Base-by-base conservation (phyloP, 169 alveolate species). In the Sarcocystis neurona region DNA sequence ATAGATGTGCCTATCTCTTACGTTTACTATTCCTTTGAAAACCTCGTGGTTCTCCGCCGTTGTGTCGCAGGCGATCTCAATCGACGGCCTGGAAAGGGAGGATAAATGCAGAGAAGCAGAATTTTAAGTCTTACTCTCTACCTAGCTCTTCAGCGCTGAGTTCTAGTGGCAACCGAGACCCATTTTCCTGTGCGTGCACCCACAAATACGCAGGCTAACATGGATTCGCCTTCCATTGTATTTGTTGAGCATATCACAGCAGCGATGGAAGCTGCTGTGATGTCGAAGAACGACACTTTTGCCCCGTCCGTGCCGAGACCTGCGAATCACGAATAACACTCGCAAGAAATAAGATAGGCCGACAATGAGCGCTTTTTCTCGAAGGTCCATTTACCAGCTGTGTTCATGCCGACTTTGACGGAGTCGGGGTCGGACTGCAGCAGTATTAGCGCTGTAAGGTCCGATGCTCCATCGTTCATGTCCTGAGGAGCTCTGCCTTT, bases 241-340 rank as follows among this genome's bases (percentile, higher is more conserved):
- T 96, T 96, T 2, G 98, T 96, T 15, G 98, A 96, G 70, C 98
- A 96, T 39, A 92, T 95, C 44, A 96, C 90, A 6, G 97, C 98
- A 47, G 94, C 96, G 44, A 96, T 82, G 80, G 96, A 94, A 3
- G 98, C 95, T n/a, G 96, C 84, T 80, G 95, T 95, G 72, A 96
- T 91, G 79, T 96, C 95, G 88, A 96, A 96, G 91, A 90, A 93
- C 72, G 95, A 47, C 68, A 80, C 44, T 30, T 48, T 89, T 15
- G 5, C 72, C 70, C 77, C 43, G 32, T 34, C 63, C 2, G 6
- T n/a, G 20, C 47, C 92, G 18, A 74, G 82, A 12, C 87, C 93
- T 70, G 70, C 6, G 41, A 68, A 68, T 15, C 4, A 68, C 79
- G 2, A 10, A 1, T 53, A 15, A 12, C 23, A 53, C 12, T 23